These are phyloP conservation scores for Uncinocarpus reesii DNA, from an alignment of 2,329 filamentous ascomycete species.

Conservation along the genomic window DNA sequence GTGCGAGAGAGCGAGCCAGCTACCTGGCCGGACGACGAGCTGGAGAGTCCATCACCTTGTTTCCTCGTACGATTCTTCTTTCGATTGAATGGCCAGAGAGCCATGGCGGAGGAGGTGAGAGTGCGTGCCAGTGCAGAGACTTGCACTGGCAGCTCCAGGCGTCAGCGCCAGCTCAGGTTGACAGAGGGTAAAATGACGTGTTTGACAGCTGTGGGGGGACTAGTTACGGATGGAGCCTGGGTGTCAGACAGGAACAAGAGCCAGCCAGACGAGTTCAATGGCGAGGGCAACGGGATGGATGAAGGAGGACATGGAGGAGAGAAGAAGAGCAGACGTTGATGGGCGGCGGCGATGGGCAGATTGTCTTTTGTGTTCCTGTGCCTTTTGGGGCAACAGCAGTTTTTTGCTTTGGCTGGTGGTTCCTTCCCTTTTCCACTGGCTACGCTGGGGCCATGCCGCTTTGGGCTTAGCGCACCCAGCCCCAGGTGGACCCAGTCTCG, in stretches of 20 bases:
- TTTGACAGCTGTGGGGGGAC: constrained; percentile 5
- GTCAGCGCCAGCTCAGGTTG: constrained; percentile 8
- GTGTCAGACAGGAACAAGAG: not conserved
- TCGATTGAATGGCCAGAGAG: constrained; percentile 73
- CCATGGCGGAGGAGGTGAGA: constrained; percentile 45
- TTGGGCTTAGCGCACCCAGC: not conserved
- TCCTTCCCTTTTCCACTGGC: not conserved
- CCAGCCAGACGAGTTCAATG: constrained; percentile 2
- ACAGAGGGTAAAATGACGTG: constrained; percentile 6
- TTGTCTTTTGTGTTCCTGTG: not conserved
- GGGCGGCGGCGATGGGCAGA: not conserved
- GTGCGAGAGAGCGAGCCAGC: constrained; percentile 27
- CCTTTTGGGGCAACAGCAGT: not conserved
- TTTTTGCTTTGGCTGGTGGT: not conserved
- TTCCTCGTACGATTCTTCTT: constrained; percentile 57
- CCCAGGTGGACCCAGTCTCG: constrained; percentile 2
- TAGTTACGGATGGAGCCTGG: not conserved
- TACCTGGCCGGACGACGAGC: constrained; percentile 24
- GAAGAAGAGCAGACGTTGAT: not conserved
- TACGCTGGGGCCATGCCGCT: constrained; percentile 3
- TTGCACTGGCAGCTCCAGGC: constrained; percentile 23
- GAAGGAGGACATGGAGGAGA: constrained; percentile 2
- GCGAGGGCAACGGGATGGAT: not conserved
- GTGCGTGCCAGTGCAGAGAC: constrained; percentile 17
- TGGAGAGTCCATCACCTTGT: constrained; percentile 42